Base-by-base conservation (phyloP, 768 basidiomycete species). In the Amanita muscaria region DNA sequence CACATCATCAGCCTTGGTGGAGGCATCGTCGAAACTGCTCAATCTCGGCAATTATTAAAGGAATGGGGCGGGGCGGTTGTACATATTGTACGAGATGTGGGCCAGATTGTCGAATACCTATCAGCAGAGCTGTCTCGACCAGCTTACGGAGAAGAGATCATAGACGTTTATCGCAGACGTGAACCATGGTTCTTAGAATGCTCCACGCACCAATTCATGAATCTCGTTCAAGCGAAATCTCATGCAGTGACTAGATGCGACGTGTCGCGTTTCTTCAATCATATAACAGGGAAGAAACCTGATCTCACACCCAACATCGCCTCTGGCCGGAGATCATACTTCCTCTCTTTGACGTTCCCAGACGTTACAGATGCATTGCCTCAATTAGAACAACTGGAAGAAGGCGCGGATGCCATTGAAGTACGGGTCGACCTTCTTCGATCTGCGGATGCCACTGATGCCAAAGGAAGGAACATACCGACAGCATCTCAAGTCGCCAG, bases 1-100 rank as follows among this genome's bases (percentile, higher is more conserved):
- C 80, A 90, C 61, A 72, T 97, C 43, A 77, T 98, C 59, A 90
- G 87, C 51, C 79, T 96, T 15, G 94, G 96, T 3, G 96, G 96
- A 3, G 94, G 94, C 1, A 80, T 98, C 46, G 89, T 98, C 23
- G 94, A 99, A 64, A 87, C 80, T 0, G 72, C 80, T 1, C 73
- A 69, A 32, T 85, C 89, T 10, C 71, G 93, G 23, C 69, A 84
- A 14, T 56, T 88, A 3, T 69, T 99, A 48, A 73, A 80, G 60
- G 62, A 70, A 14, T 92, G 88, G 59, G 70, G 70, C 23, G 87
- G 88, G 3, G 77, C 80, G 5, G 88, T 99, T 9, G 83, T 98
- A 3, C 82, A 93, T 61, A 74, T 98, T 48, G 73, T 80, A 15
- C 76, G 96, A 11, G 80, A 88, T 25, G 63, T 90, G 24, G 76